Evolutionary conservation across 441 rosid genomes (phyloP).

Genomic region (Flueggea neowawraea): DNA sequence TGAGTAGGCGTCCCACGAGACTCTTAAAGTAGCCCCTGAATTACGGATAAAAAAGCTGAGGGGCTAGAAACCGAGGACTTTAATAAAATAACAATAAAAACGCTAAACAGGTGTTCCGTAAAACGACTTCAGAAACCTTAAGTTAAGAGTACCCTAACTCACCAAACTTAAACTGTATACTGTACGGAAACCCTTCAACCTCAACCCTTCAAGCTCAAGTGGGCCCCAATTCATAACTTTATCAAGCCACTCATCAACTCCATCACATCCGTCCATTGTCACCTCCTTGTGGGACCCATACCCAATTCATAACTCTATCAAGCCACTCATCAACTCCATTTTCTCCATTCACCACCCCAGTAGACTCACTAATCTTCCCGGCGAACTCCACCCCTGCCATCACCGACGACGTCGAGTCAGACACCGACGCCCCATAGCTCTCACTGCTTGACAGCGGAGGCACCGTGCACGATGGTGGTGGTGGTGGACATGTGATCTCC

Average conservation of each 20-base stretch:
- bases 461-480: background rate
- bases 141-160: no score
- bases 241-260: constrained; percentile 41
- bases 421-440: constrained; percentile 36
- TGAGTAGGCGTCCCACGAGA: no score
- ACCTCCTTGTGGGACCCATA: constrained; percentile 1
- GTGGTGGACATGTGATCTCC: constrained; percentile 28
- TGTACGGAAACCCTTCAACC: no score
- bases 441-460: constrained; percentile 17
- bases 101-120: no score
- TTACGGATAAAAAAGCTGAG: no score
- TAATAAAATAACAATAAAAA: no score
- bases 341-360: background rate
- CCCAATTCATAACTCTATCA: background rate
- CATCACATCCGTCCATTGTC: constrained; percentile 18
- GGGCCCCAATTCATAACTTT: constrained; percentile 28
- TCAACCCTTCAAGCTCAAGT: constrained; percentile 10
- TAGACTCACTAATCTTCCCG: background rate
- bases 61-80: no score
- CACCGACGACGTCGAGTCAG: constrained; percentile 28
- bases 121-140: no score
- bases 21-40: no score
- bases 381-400: constrained; percentile 34
- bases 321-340: background rate
- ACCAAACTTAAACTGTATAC: no score